Evolutionary conservation across 2,329 filamentous ascomycete genomes (phyloP), one percentile per base, ranked within the genome.

Genomic region (Colletotrichum melonis): DNA sequence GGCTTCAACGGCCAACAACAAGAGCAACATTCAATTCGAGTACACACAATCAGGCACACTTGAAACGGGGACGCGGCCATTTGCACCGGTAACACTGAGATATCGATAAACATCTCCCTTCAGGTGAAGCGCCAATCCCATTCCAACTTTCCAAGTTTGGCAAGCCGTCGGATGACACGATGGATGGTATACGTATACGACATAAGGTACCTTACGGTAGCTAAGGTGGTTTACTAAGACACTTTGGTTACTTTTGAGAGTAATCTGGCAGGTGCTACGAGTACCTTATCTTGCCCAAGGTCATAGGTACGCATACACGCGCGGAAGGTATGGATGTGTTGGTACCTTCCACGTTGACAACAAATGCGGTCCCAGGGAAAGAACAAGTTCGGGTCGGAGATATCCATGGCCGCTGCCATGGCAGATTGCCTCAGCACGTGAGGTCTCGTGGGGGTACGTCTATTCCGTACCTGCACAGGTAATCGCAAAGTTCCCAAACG

Each of bases 1-100:
- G 16, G 11, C 38, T 11, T 24, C 22, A 24, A 60, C 24, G 38
- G 26, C 8, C 26, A 49, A 5, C 26, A 66, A 49, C 14, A 16
- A 26, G 46, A 67, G 52, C n/a, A 30, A 35, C 35, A 35, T 30
- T 54, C 65, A 28, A 68, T 52, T 52, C 11, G 8, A 32, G 30
- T 32, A 32, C 32, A 12, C 11, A 57, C 38, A 69, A 59, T 56
- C 42, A 69, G 66, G 59, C 66, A 54, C 24, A 59, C 38, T 69
- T 69, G 66, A 64, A 69, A 64, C 69, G 42, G 59, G 42, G 42
- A 64, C 55, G 59, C 55, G 42, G 54, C 55, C 59, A 42, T 52
- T 16, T 38, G 54, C 26, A 11, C 28, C 24, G 7, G 8, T 14
- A n/a, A 8, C 19, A 2, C 28, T 35, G 11, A 42, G 30, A 56